These are phyloP conservation scores for Brassica balearica DNA, from an alignment of 441 rosid genomes.

Conservation along the genomic window DNA sequence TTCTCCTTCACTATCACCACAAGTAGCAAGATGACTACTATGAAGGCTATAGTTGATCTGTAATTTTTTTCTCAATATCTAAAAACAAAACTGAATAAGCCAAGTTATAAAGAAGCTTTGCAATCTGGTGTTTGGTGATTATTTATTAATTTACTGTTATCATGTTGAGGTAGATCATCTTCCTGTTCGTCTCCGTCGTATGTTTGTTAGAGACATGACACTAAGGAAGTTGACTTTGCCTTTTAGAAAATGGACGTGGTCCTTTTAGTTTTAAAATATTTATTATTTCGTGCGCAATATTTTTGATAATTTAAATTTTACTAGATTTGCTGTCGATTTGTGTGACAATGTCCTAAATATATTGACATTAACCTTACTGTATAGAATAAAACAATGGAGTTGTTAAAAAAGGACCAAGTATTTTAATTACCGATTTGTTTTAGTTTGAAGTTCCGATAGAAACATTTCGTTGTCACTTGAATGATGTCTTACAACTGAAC, in stretches of 20 bases:
- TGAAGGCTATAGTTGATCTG: neutral
- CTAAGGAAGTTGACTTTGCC: neutral
- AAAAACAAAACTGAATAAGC: neutral
- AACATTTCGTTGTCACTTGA: neutral
- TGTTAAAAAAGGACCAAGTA: neutral
- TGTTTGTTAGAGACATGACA: neutral
- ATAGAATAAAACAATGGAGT: neutral
- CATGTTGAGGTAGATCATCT: neutral
- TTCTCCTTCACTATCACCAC: neutral
- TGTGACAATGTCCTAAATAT: neutral
- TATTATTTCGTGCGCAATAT: neutral
- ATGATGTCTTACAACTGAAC: neutral
- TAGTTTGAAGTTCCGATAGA: neutral
- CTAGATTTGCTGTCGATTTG: neutral
- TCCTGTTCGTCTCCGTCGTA: neutral
- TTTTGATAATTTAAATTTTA: neutral
- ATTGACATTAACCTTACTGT: neutral
- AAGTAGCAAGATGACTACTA: neutral
- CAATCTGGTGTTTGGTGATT: neutral
- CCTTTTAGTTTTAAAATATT: neutral
- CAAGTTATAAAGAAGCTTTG: neutral
- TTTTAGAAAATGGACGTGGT: neutral
- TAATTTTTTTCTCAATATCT: neutral
- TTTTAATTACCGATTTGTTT: neutral
- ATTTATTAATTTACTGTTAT: neutral